phyloP scores from a whole-genome alignment of 129 eudicot species.

The Artemisia tridentata region DNA sequence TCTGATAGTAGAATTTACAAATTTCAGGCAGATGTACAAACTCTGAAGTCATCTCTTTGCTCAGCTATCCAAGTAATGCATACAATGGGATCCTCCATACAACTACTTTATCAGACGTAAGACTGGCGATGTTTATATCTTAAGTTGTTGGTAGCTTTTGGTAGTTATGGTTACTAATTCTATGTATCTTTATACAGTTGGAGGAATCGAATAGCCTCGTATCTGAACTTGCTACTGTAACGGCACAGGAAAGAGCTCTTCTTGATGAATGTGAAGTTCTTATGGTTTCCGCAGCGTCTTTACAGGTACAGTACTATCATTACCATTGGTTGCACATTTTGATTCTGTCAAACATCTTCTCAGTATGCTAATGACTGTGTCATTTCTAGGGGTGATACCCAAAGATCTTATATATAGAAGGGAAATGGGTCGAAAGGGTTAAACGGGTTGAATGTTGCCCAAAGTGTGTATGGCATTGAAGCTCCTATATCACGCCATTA shows the following conservation, averaged over 20 bases:
- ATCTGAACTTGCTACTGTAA: constrained; percentile 77
- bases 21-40: constrained; percentile 60
- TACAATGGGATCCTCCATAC: constrained; percentile 61
- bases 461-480: no score
- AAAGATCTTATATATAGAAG: neutral
- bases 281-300: constrained; percentile 50
- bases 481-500: no score
- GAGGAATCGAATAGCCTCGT: constrained; percentile 56
- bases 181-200: constrained; percentile 38
- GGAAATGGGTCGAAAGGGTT: neutral
- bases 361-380: no score
- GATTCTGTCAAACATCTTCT: no score
- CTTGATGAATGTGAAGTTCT: constrained; percentile 81
- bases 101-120: constrained; percentile 62
- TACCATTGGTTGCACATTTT: neutral
- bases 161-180: constrained; percentile 9
- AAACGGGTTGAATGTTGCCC: no score
- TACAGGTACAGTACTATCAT: constrained; percentile 52
- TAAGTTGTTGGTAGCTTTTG: neutral
- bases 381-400: no score
- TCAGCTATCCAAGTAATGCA: constrained; percentile 84
- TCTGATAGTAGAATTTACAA: neutral
- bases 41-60: constrained; percentile 62
- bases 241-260: constrained; percentile 83
- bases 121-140: neutral